Conservation (phyloP, 2,329 filamentous ascomycete genomes). For the Cladosporium velox region DNA sequence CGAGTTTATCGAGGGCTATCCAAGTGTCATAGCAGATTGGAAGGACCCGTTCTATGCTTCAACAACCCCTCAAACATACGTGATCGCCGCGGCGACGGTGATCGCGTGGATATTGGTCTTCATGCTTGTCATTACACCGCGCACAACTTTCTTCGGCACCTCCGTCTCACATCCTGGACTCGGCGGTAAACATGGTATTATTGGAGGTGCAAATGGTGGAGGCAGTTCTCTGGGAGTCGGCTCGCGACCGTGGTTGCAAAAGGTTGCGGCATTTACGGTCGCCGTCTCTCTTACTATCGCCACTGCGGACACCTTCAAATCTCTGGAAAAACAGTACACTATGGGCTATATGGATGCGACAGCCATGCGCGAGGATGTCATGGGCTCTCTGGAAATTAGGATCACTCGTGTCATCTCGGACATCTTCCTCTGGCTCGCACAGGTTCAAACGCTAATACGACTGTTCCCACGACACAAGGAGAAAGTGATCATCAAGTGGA, state of each 20-base stretch:
- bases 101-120: constrained; percentile 90
- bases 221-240: constrained; percentile 78
- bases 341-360: constrained; percentile 77
- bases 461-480: constrained; percentile 95
- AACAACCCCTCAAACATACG: constrained; percentile 89
- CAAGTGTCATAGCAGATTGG: constrained; percentile 63
- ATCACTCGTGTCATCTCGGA: constrained; percentile 91
- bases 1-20: constrained; percentile 41
- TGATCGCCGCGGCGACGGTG: constrained; percentile 86
- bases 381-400: constrained; percentile 82
- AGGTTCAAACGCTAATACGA: constrained; percentile 93
- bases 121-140: constrained; percentile 91
- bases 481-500: constrained; percentile 98
- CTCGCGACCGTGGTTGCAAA: constrained; percentile 88
- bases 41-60: constrained; percentile 91
- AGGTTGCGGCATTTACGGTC: constrained; percentile 64
- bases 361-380: constrained; percentile 73
- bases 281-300: constrained; percentile 89
- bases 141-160: constrained; percentile 86
- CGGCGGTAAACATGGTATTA: constrained; percentile 76
- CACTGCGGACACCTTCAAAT: constrained; percentile 84
- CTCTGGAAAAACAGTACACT: constrained; percentile 79
- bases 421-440: constrained; percentile 94
- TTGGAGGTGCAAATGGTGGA: constrained; percentile 69
- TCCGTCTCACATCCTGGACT: constrained; percentile 50